A percentile compares a stretch with the other conserved stretches of the same genome.
Conservation (phyloP, 371 early-diverging fungal species). For the Entomophthora muscae region DNA sequence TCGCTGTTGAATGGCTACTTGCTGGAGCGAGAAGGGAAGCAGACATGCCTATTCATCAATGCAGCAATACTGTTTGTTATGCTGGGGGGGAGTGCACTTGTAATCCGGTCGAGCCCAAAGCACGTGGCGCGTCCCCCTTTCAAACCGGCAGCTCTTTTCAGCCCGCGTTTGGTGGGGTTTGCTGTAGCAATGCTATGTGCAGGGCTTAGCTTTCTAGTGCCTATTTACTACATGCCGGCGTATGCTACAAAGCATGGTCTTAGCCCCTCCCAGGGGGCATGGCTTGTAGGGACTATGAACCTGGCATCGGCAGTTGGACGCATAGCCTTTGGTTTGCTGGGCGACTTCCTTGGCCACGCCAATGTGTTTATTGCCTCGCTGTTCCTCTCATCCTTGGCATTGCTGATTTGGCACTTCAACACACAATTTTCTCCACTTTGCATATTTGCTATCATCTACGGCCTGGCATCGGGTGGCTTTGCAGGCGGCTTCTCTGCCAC, state of each 20-base stretch:
- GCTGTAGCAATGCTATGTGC: constrained; percentile 9
- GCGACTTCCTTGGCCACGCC: constrained; percentile 35
- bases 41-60: constrained; percentile 15
- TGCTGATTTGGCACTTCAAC: constrained; percentile 42
- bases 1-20: constrained; percentile 15
- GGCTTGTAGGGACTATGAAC: constrained; percentile 29
- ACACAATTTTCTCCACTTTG: constrained; percentile 21
- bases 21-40: constrained; percentile 12
- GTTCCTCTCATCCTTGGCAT: constrained; percentile 20
- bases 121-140: background rate
- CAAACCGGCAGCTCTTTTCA: background rate
- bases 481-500: constrained; percentile 24
- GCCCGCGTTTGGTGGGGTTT: background rate
- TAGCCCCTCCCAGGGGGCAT: constrained; percentile 21
- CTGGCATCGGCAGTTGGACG: constrained; percentile 33
- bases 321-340: constrained; percentile 23
- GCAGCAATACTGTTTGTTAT: constrained; percentile 12
- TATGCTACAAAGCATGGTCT: constrained; percentile 19
- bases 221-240: constrained; percentile 20
- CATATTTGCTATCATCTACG: constrained; percentile 33
- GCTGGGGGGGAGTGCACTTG: constrained; percentile 11
- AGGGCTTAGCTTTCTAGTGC: constrained; percentile 20
- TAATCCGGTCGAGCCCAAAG: background rate
- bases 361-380: constrained; percentile 27
- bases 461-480: constrained; percentile 36